Conservation (phyloP, 495 filamentous ascomycete genomes). For the Neurospora tetraspora region DNA sequence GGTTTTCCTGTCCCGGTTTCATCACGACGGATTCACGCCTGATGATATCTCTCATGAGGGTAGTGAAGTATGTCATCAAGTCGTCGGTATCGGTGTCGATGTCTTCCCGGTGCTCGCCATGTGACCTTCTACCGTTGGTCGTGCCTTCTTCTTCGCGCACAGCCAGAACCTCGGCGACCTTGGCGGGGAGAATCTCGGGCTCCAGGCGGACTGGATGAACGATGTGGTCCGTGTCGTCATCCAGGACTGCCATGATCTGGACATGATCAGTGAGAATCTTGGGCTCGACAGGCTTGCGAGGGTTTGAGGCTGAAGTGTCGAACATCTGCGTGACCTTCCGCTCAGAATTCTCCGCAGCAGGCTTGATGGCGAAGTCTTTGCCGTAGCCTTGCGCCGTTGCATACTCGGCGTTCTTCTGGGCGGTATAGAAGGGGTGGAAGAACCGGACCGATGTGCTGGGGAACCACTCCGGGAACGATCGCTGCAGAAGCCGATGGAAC, state of each 20-base stretch:
- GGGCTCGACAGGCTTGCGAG: neutral
- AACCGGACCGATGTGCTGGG: slow-evolving; percentile 64
- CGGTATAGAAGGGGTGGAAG: slow-evolving; percentile 52
- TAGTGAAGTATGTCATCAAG: slow-evolving; percentile 3
- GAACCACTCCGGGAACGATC: slow-evolving; percentile 63
- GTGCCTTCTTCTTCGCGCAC: neutral
- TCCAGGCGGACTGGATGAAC: slow-evolving; percentile 7
- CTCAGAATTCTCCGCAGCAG: neutral
- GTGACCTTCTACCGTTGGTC: neutral
- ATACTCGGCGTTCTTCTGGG: slow-evolving; percentile 50
- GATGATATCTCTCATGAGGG: slow-evolving; percentile 4
- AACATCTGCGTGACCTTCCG: neutral
- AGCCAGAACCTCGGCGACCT: slow-evolving; percentile 1
- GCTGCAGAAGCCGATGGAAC: slow-evolving; percentile 60
- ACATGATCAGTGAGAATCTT: neutral
- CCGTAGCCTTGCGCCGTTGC: slow-evolving; percentile 53
- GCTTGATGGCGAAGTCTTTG: slow-evolving; percentile 46
- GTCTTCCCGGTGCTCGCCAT: neutral
- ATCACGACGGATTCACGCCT: slow-evolving; percentile 6
- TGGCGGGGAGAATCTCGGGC: neutral
- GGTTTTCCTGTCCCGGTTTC: neutral
- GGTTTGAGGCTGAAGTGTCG: slow-evolving; percentile 1
- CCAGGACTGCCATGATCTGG: neutral
- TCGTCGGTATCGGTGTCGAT: neutral
- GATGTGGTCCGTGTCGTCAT: neutral